Base-by-base conservation (phyloP, 176 grass and related monocot species). In the Zoysia pacifica region DNA sequence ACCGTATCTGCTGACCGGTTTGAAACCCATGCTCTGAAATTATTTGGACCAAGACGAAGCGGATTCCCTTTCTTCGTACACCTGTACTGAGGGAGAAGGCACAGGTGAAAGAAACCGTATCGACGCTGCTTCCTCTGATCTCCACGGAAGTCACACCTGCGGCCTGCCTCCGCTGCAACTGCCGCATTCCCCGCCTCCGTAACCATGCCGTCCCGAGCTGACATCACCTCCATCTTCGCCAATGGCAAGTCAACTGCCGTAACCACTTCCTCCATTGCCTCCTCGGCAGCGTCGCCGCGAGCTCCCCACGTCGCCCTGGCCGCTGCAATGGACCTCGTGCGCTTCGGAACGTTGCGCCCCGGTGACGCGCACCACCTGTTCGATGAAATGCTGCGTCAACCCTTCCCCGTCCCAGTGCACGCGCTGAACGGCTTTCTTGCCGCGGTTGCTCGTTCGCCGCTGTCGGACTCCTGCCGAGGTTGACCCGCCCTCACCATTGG, bases 331-430 rank as follows among this genome's bases (percentile, higher is more conserved):
- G 5, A 56, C 38, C 77, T 9, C 7, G 16, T 2, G 3, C 18
- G 50, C 10, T 9, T 36, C 2, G 38, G 63, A 3, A 44, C 36
- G 5, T 38, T 69, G 3, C 1, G 63, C 39, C 49, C 19, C 6
- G 50, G 13, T 6, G 78, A 80, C 41, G 78, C 51, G 4, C 41
- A 38, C 78, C 7, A 70, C 11, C 11, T 80, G 52, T 58, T 80
- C 78, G 52, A 70, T 41, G 78, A 60, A 70, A 70, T 80, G 51
- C 48, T 72, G 45, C 10, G 8, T 1, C 49, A 54, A 40, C 11
- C 49, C 18, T n/a, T 6, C 37, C 16, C 63, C 9, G 7, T 47
- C 19, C 19, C 43, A 18, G 6, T 11, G 2, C 64, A 7, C 49
- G 38, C 49, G 11, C 5, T 79, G 6, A 79, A 68, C 49, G 37